Percentiles rank a stretch among this genome's conserved stretches.
Conservation (phyloP, 2,329 filamentous ascomycete species). For the Hypoxylon sp. region DNA sequence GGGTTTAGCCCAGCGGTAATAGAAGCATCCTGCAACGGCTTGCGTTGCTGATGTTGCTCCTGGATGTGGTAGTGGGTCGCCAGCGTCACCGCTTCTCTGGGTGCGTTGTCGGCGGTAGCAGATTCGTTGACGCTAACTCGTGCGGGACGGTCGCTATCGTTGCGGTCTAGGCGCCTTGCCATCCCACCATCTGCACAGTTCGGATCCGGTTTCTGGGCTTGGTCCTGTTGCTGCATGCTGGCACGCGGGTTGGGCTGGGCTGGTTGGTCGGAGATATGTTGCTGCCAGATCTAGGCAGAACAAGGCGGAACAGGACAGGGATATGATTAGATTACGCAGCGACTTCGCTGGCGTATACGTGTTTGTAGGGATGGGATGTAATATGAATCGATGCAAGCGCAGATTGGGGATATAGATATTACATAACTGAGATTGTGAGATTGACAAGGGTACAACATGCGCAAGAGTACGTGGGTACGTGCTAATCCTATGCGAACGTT, state of each 20-base stretch:
- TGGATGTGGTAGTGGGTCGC: slow-evolving; percentile 24
- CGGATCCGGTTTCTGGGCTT: slow-evolving; percentile 26
- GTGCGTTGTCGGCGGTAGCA: slow-evolving; percentile 13
- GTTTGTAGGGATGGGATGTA: slow-evolving; percentile 20
- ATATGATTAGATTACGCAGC: slow-evolving; percentile 31
- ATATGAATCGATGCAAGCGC: slow-evolving; percentile 29
- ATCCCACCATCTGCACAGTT: slow-evolving; percentile 32
- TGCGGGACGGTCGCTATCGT: slow-evolving; percentile 21
- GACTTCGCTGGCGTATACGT: slow-evolving; percentile 21
- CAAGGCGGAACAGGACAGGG: slow-evolving; percentile 23
- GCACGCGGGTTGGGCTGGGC: slow-evolving; percentile 9
- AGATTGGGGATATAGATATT: slow-evolving; percentile 24
- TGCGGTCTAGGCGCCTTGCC: slow-evolving; percentile 31
- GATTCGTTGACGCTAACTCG: slow-evolving; percentile 15
- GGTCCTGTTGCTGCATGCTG: slow-evolving; percentile 17
- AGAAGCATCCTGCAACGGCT: slow-evolving; percentile 10
- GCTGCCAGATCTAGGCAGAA: slow-evolving; percentile 24
- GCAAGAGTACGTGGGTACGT: slow-evolving; percentile 20
- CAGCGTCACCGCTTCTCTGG: slow-evolving; percentile 37
- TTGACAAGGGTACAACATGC: slow-evolving; percentile 7
- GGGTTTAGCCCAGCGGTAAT: slow-evolving; percentile 3
- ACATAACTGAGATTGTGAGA: slow-evolving; percentile 8
- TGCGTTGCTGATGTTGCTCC: slow-evolving; percentile 1
- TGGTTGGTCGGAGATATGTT: slow-evolving; percentile 13
- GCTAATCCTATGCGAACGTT: slow-evolving; percentile 8